These are phyloP conservation scores for Nigrospora osmanthi DNA, from an alignment of 2,329 filamentous ascomycete genomes.

Conservation along the genomic window DNA sequence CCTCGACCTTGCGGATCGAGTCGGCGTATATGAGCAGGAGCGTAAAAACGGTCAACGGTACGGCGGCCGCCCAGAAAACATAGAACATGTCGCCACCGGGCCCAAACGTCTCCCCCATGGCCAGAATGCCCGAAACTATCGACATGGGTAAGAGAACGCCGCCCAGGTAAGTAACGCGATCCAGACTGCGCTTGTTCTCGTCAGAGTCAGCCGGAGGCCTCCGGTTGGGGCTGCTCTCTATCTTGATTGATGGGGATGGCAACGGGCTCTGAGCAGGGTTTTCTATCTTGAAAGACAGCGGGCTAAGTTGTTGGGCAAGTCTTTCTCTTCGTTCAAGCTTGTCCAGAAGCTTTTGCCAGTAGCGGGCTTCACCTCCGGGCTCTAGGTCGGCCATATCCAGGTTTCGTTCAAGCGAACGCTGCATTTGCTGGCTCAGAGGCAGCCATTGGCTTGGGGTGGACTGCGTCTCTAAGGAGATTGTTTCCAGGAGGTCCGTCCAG, in stretches of 20 bases:
- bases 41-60: conserved; percentile 27
- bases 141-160: conserved; percentile 39
- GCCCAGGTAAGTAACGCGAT: conserved; percentile 41
- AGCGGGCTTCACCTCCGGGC: not conserved
- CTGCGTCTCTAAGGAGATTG: conserved; percentile 8
- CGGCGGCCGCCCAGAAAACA: conserved; percentile 38
- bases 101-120: conserved; percentile 36
- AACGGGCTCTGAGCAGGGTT: conserved; percentile 1
- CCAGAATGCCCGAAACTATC: conserved; percentile 37
- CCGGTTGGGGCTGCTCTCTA: not conserved
- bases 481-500: conserved; percentile 29
- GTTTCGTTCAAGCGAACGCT: conserved; percentile 27
- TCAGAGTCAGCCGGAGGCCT: conserved; percentile 6
- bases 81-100: conserved; percentile 34
- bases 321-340: conserved; percentile 18
- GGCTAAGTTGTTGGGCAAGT: conserved; percentile 12
- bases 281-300: conserved; percentile 4
- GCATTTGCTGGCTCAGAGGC: conserved; percentile 19
- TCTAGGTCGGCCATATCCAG: conserved; percentile 10
- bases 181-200: conserved; percentile 30
- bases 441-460: conserved; percentile 1
- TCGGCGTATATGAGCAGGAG: conserved; percentile 40
- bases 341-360: conserved; percentile 23
- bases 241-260: not conserved
- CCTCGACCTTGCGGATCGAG: conserved; percentile 33